Conservation (phyloP, 768 basidiomycete species). For the Leucocoprinus sp. region DNA sequence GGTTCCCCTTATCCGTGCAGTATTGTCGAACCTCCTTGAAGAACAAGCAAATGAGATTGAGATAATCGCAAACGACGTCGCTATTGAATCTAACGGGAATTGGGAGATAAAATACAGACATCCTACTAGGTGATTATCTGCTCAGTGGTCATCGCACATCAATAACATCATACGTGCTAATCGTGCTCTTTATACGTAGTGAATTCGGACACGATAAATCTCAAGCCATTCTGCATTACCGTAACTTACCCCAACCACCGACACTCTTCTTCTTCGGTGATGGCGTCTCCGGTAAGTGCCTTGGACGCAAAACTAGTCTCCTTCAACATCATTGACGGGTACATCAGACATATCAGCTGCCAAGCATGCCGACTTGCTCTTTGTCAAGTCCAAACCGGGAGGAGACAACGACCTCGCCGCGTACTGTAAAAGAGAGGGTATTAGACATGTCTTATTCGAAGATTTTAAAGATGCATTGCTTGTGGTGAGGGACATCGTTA, state of each 20-base stretch:
- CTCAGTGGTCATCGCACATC: not conserved
- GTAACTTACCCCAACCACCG: conserved; percentile 60
- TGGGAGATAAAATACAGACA: conserved; percentile 88
- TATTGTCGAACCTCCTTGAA: conserved; percentile 77
- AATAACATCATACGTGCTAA: not conserved
- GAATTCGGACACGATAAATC: conserved; percentile 96
- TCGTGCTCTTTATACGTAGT: conserved; percentile 32
- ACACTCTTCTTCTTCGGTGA: conserved; percentile 96
- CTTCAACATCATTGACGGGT: conserved; percentile 39
- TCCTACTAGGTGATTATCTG: conserved; percentile 58
- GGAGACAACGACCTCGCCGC: conserved; percentile 81
- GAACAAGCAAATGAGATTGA: conserved; percentile 68
- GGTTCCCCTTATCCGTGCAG: conserved; percentile 88
- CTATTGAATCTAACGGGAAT: conserved; percentile 49
- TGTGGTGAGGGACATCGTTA: conserved; percentile 61
- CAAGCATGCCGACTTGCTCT: conserved; percentile 85
- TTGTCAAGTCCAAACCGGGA: conserved; percentile 75
- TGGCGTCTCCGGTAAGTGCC: conserved; percentile 77
- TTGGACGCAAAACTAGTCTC: not conserved
- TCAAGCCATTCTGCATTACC: conserved; percentile 87
- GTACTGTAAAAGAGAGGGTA: conserved; percentile 74
- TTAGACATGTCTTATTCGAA: conserved; percentile 71
- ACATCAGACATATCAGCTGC: conserved; percentile 86
- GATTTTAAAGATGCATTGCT: conserved; percentile 59
- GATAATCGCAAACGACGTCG: conserved; percentile 91